Evolutionary conservation across 2,329 filamentous ascomycete species (phyloP), one percentile per base, ranked within the genome.

Genomic region (Zasmidium cellare): DNA sequence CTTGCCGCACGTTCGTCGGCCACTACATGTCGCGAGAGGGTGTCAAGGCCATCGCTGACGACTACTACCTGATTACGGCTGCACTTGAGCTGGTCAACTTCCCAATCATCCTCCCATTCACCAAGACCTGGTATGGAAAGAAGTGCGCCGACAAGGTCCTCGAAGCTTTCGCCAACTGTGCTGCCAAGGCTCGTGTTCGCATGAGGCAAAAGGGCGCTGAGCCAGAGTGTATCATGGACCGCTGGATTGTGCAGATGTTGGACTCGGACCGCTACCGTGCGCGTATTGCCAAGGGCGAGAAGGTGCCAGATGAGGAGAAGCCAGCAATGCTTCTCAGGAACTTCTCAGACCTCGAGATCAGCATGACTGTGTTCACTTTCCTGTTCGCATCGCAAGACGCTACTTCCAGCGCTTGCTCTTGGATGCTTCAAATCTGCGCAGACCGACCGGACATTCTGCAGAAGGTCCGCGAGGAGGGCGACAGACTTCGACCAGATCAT

Each of bases 71-170:
- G 64, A 96, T 97, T 73, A 97, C 94, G 14, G 93, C 90, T 57
- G 94, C 94, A 20, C 85, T 97, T 66, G 94, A 99, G 77, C 84
- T 97, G 48, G 94, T 99, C 81, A 97, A 97, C 81, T 96, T 97
- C 81, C 93, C 94, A 59, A 89, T 97, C 77, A 97, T 97, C 73
- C 77, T 97, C 44, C 93, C 93, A 41, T 97, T 85, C 81, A 97
- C 92, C 73, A 93, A 92, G 81, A 92, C 92, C 3, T 97, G 92
- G 92, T 96, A 96, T 72, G 94, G 93, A 69, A 96, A 97, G 84
- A 96, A 92, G 80, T 91, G 92, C 25, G 87, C 93, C 58, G 91
- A 96, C 71, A 91, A 96, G 87, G 91, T 96, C 31, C 81, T 97
- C 65, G 84, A 83, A 50, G 92, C 96, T 74, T 97, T 97, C 72